Conservation (phyloP, 371 early-diverging fungal genomes). For the Apophysomyces elegans region DNA sequence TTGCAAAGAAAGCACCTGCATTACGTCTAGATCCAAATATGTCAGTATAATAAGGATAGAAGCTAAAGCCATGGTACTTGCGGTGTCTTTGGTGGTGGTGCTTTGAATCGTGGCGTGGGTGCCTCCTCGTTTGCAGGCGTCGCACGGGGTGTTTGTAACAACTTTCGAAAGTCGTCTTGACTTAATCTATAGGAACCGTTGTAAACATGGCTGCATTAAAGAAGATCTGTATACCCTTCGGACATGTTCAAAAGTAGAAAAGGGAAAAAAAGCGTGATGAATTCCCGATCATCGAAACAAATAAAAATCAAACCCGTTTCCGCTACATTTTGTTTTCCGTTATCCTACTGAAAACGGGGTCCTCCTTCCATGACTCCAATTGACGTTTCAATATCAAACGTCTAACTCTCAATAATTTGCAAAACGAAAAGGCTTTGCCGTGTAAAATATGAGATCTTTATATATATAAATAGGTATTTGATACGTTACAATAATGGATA, state of each 20-base stretch:
- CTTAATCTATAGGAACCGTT: slow-evolving; percentile 45
- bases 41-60: slow-evolving; percentile 19
- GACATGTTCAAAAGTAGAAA: neutral
- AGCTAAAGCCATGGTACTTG: slow-evolving; percentile 27
- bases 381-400: too few species aligned
- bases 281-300: too few species aligned
- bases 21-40: slow-evolving; percentile 28
- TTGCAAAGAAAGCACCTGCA: slow-evolving; percentile 48
- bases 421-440: too few species aligned
- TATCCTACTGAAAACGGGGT: too few species aligned
- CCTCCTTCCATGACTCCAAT: too few species aligned
- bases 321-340: too few species aligned
- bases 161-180: slow-evolving; percentile 82
- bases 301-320: too few species aligned
- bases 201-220: neutral
- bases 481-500: slow-evolving; percentile 12
- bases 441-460: slow-evolving; percentile 5
- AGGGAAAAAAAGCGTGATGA: too few species aligned
- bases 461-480: neutral
- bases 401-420: too few species aligned
- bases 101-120: slow-evolving; percentile 37
- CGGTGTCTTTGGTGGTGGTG: slow-evolving; percentile 53
- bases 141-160: slow-evolving; percentile 77
- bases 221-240: neutral
- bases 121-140: slow-evolving; percentile 19